Percentiles rank a stretch among this genome's conserved stretches.
phyloP scores from a whole-genome alignment of 1,284 basidiomycete species.

The Earliella scabrosa region DNA sequence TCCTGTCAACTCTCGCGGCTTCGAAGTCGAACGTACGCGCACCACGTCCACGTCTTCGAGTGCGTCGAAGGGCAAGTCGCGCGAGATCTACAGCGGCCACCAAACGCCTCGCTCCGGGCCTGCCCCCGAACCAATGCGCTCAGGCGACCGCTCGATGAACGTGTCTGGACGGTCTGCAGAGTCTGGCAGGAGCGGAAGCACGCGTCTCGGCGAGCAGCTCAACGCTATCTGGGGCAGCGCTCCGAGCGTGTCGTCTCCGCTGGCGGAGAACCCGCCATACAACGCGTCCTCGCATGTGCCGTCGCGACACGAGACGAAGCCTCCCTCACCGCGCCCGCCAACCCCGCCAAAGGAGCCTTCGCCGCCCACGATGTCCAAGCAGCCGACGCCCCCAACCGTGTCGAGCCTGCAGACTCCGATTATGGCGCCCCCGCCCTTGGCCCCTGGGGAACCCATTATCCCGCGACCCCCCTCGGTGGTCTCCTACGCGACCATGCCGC shows the following conservation, averaged over 20 bases:
- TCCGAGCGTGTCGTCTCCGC: constrained; percentile 20
- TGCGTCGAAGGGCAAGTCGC: constrained; percentile 33
- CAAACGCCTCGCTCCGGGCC: constrained; percentile 21
- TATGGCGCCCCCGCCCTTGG: constrained; percentile 17
- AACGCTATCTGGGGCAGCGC: constrained; percentile 38
- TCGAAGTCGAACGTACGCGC: constrained; percentile 25
- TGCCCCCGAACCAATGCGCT: constrained; percentile 23
- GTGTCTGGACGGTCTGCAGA: constrained; percentile 35
- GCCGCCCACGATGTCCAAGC: constrained; percentile 17
- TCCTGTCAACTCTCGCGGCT: constrained; percentile 14
- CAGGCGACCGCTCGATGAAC: constrained; percentile 33
- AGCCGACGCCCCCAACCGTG: constrained; percentile 22
- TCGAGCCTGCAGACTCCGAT: constrained; percentile 13
- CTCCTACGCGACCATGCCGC: constrained; percentile 19
- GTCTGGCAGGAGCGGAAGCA: constrained; percentile 36
- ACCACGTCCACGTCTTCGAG: constrained; percentile 17
- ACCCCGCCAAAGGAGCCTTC: constrained; percentile 24
- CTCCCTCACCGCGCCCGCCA: too few relatives aligned
- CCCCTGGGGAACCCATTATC: constrained; percentile 4
- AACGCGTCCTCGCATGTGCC: constrained; percentile 24
- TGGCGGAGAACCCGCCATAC: constrained; percentile 23
- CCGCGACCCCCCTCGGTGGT: constrained; percentile 23
- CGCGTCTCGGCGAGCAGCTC: constrained; percentile 35
- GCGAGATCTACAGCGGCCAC: constrained; percentile 22
- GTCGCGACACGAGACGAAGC: constrained; percentile 26